A percentile compares a stretch with the other conserved stretches of the same genome.
Conservation (phyloP, 176 grass and related monocot species). For the Panicum miliaceum region DNA sequence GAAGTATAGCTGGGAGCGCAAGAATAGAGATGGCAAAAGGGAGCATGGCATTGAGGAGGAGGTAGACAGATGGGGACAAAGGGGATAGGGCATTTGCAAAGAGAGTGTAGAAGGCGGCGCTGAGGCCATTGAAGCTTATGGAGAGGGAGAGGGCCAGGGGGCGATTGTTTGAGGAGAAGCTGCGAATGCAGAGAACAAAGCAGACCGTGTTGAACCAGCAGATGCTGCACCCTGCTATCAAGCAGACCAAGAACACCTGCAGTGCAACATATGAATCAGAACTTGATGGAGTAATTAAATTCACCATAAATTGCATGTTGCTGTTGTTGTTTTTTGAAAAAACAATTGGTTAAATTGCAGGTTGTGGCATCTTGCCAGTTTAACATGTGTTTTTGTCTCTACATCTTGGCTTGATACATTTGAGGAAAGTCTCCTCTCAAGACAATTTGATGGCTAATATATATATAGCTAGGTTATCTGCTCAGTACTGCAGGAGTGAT, state of each 20-base stretch:
- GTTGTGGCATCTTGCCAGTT: neutral
- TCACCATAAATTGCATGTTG: neutral
- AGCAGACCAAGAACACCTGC: conserved; percentile 85
- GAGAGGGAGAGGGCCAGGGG: conserved; percentile 86
- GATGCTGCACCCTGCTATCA: conserved; percentile 89
- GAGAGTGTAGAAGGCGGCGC: conserved; percentile 80
- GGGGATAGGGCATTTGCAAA: conserved; percentile 55
- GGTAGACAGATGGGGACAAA: conserved; percentile 62
- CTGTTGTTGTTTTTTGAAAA: too few species aligned
- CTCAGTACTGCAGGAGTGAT: too few species aligned
- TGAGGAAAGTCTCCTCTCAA: neutral
- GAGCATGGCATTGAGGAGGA: conserved; percentile 77
- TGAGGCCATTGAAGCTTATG: conserved; percentile 92
- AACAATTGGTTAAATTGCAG: neutral
- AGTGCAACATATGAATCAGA: neutral
- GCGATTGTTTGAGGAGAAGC: conserved; percentile 64
- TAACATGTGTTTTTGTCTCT: neutral
- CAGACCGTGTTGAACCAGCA: conserved; percentile 99
- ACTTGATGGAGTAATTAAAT: neutral
- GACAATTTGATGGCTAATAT: too few species aligned
- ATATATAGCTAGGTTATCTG: too few species aligned
- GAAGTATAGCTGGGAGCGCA: conserved; percentile 67
- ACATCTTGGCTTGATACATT: neutral
- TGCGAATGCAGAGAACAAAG: conserved; percentile 86
- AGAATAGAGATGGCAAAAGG: conserved; percentile 57